Conservation (phyloP, 352 stramenopile species). For the Bremia lactucae region DNA sequence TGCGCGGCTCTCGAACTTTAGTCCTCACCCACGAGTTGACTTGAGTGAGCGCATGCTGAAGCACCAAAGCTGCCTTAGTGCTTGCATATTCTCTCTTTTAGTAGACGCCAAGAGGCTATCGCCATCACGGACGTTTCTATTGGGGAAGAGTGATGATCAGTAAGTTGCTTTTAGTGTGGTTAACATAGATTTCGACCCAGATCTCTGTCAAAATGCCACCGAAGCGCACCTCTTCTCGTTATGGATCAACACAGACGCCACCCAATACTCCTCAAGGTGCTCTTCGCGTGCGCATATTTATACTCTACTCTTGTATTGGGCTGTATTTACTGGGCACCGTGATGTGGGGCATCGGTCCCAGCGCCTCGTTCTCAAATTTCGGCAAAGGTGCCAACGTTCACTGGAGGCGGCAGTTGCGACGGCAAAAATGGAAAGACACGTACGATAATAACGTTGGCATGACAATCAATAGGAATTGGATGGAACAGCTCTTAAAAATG, state of each 20-base stretch:
- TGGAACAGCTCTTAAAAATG: conserved; percentile 5
- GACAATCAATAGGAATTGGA: conserved; percentile 1
- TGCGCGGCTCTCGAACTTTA: conserved; percentile 16
- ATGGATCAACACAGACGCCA: conserved; percentile 1
- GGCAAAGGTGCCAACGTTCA: no score
- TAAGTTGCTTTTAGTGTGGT: conserved; percentile 10
- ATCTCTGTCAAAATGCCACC: no score
- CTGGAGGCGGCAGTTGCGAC: no score
- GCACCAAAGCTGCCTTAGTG: conserved; percentile 8
- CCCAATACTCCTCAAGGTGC: conserved; percentile 9
- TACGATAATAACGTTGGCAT: background rate
- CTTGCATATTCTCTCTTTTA: conserved; percentile 2
- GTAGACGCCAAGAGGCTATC: conserved; percentile 1
- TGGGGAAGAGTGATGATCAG: conserved; percentile 15
- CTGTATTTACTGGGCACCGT: conserved; percentile 21
- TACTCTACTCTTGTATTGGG: conserved; percentile 19
- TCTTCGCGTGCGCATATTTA: conserved; percentile 10
- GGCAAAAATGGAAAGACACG: no score
- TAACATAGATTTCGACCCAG: conserved; percentile 2
- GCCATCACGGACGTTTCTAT: no score
- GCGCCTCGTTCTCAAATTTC: conserved; percentile 1
- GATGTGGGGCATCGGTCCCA: conserved; percentile 13
- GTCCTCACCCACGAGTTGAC: conserved; percentile 9
- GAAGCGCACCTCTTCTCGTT: conserved; percentile 1
- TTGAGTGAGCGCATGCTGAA: conserved; percentile 11